A percentile compares a stretch with the other conserved stretches of the same genome.
Conservation (phyloP, 805 yeast genomes). For the Yamadazyma scolyti region DNA sequence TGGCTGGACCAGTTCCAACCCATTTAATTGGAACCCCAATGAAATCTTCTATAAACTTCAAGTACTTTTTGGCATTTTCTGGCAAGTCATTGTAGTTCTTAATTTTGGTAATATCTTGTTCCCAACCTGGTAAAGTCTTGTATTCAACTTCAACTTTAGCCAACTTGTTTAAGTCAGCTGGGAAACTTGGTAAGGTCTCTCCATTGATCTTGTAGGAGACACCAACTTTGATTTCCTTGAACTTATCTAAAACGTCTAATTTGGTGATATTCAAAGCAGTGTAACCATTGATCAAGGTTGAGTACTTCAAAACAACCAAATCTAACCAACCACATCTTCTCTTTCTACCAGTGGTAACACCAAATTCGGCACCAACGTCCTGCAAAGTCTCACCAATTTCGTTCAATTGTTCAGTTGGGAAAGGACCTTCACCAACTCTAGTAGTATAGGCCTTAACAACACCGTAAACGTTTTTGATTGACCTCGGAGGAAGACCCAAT, state of each 20-base stretch:
- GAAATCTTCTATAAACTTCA: conserved; percentile 81
- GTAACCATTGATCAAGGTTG: conserved; percentile 90
- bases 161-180: conserved; percentile 80
- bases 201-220: conserved; percentile 81
- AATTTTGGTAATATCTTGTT: conserved; percentile 71
- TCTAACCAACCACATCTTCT: conserved; percentile 99
- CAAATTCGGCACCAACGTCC: conserved; percentile 89
- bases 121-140: conserved; percentile 93
- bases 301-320: conserved; percentile 88
- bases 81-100: conserved; percentile 77
- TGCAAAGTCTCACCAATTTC: conserved; percentile 83
- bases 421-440: conserved; percentile 98
- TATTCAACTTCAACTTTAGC: conserved; percentile 92
- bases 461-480: conserved; percentile 80
- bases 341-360: conserved; percentile 98
- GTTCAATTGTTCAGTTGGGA: conserved; percentile 96
- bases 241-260: conserved; percentile 88
- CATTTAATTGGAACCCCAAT: conserved; percentile 83
- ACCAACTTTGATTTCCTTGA: conserved; percentile 85
- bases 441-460: conserved; percentile 99
- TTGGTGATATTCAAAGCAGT: conserved; percentile 92
- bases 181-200: conserved; percentile 72
- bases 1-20: conserved; percentile 98
- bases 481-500: conserved; percentile 89
- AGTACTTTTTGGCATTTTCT: conserved; percentile 77